These are phyloP conservation scores for Phytophthora crassamura DNA, from an alignment of 352 stramenopile species.

Conservation along the genomic window DNA sequence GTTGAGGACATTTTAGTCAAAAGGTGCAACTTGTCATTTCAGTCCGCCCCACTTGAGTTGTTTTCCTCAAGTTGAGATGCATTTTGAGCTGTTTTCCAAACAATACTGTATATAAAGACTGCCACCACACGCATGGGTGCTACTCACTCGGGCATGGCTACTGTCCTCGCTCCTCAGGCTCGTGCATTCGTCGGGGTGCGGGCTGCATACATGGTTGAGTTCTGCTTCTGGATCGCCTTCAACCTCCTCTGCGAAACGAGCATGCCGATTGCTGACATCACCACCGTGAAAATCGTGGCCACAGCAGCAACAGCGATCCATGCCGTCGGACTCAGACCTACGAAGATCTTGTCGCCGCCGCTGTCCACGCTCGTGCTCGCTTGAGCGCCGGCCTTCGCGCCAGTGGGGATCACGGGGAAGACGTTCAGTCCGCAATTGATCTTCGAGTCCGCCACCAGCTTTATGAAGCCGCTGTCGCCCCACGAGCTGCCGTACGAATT, in stretches of 20 bases:
- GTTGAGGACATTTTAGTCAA: background rate
- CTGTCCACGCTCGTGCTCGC: constrained; percentile 59
- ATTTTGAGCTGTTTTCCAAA: too few relatives aligned
- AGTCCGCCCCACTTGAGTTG: too few relatives aligned
- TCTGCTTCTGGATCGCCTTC: constrained; percentile 58
- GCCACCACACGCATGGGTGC: too few relatives aligned
- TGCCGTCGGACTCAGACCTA: constrained; percentile 53
- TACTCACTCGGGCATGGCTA: too few relatives aligned
- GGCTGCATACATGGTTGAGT: constrained; percentile 45
- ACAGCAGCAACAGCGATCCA: constrained; percentile 71
- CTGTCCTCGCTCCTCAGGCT: too few relatives aligned
- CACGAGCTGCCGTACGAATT: constrained; percentile 83
- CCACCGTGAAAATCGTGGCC: constrained; percentile 54
- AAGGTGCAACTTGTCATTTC: background rate
- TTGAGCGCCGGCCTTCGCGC: constrained; percentile 55
- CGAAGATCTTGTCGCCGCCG: constrained; percentile 69
- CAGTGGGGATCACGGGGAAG: constrained; percentile 74
- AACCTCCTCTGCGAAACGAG: constrained; percentile 52
- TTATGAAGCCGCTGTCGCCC: constrained; percentile 71
- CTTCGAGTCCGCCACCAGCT: constrained; percentile 69
- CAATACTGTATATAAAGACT: too few relatives aligned
- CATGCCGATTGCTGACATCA: constrained; percentile 51
- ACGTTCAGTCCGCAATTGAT: constrained; percentile 85
- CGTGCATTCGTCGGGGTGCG: constrained; percentile 23
- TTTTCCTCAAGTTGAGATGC: too few relatives aligned